A percentile compares a stretch with the other conserved stretches of the same genome.
Conservation (phyloP, 2,329 filamentous ascomycete genomes). For the Hypoxylon sp. region DNA sequence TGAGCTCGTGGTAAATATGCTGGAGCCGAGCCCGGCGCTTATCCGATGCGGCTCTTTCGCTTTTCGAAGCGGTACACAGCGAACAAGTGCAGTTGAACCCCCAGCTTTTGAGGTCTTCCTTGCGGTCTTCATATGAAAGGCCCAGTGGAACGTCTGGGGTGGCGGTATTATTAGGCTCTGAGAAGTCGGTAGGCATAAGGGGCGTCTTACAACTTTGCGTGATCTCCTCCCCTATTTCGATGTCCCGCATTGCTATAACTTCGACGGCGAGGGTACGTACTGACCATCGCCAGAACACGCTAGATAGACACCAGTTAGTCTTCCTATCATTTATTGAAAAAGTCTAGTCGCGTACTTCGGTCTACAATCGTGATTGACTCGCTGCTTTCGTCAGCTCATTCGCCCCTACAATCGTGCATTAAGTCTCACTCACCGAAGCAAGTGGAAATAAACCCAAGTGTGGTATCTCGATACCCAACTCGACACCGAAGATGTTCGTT, state of each 20-base stretch:
- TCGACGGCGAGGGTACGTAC: conserved; percentile 28
- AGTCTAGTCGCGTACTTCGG: conserved; percentile 28
- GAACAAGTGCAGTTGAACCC: conserved; percentile 34
- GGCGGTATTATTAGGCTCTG: background rate
- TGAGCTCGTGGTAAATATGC: conserved; percentile 34
- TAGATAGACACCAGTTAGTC: conserved; percentile 13
- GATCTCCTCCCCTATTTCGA: conserved; percentile 36
- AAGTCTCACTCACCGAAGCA: conserved; percentile 26
- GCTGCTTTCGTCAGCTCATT: conserved; percentile 19
- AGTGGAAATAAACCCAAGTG: conserved; percentile 30
- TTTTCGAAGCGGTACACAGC: conserved; percentile 24
- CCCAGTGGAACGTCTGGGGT: conserved; percentile 33
- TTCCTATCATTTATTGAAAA: background rate
- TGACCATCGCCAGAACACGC: conserved; percentile 39
- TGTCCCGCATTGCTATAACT: conserved; percentile 36
- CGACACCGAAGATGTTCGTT: conserved; percentile 39
- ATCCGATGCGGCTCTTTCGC: conserved; percentile 23
- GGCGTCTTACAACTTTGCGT: conserved; percentile 37
- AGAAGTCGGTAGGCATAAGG: too few species aligned
- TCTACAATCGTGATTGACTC: conserved; percentile 39
- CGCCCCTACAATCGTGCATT: background rate
- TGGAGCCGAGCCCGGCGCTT: conserved; percentile 20
- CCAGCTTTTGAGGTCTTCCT: conserved; percentile 32
- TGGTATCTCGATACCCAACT: conserved; percentile 35
- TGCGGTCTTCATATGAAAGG: conserved; percentile 31